Evolutionary conservation across 805 yeast species (phyloP), one percentile per base, ranked within the genome.

Genomic region (Sugiyamaella mastotermitis): DNA sequence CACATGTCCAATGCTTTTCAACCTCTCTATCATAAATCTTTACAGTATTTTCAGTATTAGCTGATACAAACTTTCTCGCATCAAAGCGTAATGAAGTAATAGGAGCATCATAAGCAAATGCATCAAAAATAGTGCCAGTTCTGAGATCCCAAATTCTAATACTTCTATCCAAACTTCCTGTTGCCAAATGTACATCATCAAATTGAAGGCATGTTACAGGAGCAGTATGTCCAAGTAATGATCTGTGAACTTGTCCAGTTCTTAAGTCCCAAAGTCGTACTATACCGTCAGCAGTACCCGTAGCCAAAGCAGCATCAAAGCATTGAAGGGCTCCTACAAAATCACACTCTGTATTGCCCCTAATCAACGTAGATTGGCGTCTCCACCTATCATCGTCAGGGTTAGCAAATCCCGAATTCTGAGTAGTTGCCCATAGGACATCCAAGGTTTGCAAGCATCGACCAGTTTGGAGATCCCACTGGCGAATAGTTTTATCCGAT

Each of bases 221-320:
- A 1, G 77, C 80, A 2, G 83, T 76, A 53, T 81, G 88, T 0
- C 90, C 88, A 25, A 69, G 61, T 15, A 80, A 56, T 9, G 76
- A 66, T 45, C 81, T 61, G 31, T 76, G 74, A 13, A 78, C 78
- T 46, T 76, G 80, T 3, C 86, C 86, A 17, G 76, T 65, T 50
- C 92, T 67, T 43, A 82, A 57, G 60, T 82, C 92, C 88, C 90
- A 82, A 16, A 82, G 60, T 37, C 92, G 61, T 1, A 82, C 85
- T 5, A 77, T 56, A 1, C 90, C 90, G 57, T 82, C 90, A 13
- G 76, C 75, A 0, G 87, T 78, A 35, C 90, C 92, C 0, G 86
- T 75, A 0, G 90, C 90, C 46, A 82, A 60, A 0, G 88, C 90
- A 0, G 85, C 83, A 50, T 80, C 85, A 50, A 68, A 76, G 42